phyloP scores from a whole-genome alignment of 768 basidiomycete genomes.

The Psilocybe cyanescens region DNA sequence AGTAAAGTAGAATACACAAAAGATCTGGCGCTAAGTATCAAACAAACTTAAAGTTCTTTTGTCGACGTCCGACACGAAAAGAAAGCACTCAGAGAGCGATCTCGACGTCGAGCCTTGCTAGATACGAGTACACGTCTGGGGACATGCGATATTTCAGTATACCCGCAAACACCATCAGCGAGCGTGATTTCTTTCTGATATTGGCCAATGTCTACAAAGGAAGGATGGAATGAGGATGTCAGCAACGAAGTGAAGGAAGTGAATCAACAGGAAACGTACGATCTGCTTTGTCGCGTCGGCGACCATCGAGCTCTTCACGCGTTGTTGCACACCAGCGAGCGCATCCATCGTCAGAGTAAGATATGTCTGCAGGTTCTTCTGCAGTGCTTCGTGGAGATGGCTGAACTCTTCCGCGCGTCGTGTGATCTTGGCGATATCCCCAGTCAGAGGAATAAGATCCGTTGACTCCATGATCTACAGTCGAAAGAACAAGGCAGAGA shows the following conservation, averaged over 20 bases:
- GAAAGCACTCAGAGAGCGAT: slow-evolving; percentile 63
- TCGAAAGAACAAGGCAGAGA: neutral
- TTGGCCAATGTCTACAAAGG: slow-evolving; percentile 58
- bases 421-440: slow-evolving; percentile 85
- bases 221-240: slow-evolving; percentile 10
- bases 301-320: slow-evolving; percentile 68
- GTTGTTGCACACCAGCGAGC: slow-evolving; percentile 80
- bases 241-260: slow-evolving; percentile 8
- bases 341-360: slow-evolving; percentile 92
- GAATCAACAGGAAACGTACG: slow-evolving; percentile 44
- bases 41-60: neutral
- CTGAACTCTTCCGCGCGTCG: slow-evolving; percentile 89
- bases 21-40: neutral
- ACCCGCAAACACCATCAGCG: slow-evolving; percentile 87
- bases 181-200: slow-evolving; percentile 80
- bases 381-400: slow-evolving; percentile 82
- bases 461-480: slow-evolving; percentile 85
- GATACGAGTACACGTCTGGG: slow-evolving; percentile 86
- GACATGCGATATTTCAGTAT: slow-evolving; percentile 90
- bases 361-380: slow-evolving; percentile 88
- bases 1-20: neutral
- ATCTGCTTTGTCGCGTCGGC: slow-evolving; percentile 79
- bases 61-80: neutral
- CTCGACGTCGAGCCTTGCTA: slow-evolving; percentile 85
- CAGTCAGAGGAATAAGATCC: slow-evolving; percentile 84